Conservation (phyloP, 208 protist genomes). For the Trypanosoma boissoni region DNA sequence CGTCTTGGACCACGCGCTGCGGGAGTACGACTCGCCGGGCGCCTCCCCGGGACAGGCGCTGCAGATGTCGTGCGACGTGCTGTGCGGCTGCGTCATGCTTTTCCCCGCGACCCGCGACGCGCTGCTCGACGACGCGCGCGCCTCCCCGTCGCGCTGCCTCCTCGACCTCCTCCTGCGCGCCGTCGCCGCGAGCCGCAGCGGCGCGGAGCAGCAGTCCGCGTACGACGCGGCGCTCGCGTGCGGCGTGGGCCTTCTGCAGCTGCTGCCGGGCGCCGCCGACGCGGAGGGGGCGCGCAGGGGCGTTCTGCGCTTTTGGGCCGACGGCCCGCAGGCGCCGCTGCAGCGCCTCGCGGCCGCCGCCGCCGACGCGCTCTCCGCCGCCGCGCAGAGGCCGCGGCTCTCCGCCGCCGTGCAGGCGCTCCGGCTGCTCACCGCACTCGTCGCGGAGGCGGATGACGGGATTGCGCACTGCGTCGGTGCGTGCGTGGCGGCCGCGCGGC, state of each 20-base stretch:
- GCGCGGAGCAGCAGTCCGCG: slow-evolving; percentile 41
- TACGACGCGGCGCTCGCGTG: slow-evolving; percentile 35
- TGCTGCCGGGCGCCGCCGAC: slow-evolving; percentile 17
- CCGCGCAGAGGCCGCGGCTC: slow-evolving; percentile 1
- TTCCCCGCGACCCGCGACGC: slow-evolving; percentile 22
- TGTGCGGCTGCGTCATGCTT: slow-evolving; percentile 30
- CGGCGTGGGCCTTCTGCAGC: slow-evolving; percentile 19
- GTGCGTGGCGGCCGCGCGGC: neutral
- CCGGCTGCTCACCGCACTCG: slow-evolving; percentile 20
- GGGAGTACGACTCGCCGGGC: neutral
- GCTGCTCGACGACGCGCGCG: slow-evolving; percentile 15
- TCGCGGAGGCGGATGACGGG: slow-evolving; percentile 13
- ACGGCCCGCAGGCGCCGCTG: slow-evolving; percentile 39
- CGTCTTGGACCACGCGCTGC: slow-evolving; percentile 21
- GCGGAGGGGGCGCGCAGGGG: slow-evolving; percentile 31
- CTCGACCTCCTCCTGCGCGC: slow-evolving; percentile 40
- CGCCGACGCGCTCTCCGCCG: slow-evolving; percentile 19
- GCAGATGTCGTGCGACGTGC: slow-evolving; percentile 41
- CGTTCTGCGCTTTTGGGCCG: slow-evolving; percentile 57
- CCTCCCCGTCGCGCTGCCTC: slow-evolving; percentile 22
- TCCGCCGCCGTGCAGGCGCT: slow-evolving; percentile 28
- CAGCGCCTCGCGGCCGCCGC: slow-evolving; percentile 29
- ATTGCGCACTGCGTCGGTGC: slow-evolving; percentile 15
- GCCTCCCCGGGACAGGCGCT: slow-evolving; percentile 27
- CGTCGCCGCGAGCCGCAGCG: slow-evolving; percentile 28